Evolutionary conservation across 352 stramenopile genomes (phyloP).

Genomic region (Phytophthora capsici): DNA sequence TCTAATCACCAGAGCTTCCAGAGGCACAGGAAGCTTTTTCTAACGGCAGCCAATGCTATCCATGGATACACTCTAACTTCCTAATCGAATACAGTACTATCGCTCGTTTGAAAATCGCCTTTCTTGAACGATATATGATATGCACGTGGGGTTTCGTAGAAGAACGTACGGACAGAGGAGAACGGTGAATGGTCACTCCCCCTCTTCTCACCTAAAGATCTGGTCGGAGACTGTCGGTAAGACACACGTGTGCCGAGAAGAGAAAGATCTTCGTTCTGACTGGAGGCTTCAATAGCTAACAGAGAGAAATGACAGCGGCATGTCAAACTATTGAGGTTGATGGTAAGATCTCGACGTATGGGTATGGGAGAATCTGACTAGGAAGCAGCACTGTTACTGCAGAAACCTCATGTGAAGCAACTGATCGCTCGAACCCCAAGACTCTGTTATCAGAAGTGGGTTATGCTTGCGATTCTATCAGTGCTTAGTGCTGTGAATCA

Average conservation of each 20-base stretch:
- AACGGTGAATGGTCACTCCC: background rate
- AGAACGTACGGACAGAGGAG: background rate
- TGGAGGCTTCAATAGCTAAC: too few species aligned
- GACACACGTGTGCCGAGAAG: too few species aligned
- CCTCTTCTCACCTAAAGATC: background rate
- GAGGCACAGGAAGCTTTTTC: constrained; percentile 30
- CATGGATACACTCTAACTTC: background rate
- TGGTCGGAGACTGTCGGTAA: background rate
- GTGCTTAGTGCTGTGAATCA: constrained; percentile 46
- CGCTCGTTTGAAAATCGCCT: too few species aligned
- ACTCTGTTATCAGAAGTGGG: constrained; percentile 47
- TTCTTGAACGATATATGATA: background rate
- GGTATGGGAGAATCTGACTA: too few species aligned
- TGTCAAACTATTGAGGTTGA: constrained; percentile 17
- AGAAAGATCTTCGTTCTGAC: too few species aligned
- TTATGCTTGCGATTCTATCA: constrained; percentile 71
- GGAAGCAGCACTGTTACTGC: constrained; percentile 4
- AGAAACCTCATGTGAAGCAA: background rate
- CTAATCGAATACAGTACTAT: background rate
- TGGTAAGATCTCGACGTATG: constrained; percentile 2
- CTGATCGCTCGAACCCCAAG: background rate
- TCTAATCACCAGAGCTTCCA: constrained; percentile 13
- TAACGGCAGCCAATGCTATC: background rate
- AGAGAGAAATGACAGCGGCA: constrained; percentile 10
- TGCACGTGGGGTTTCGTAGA: background rate